Evolutionary conservation across 2,329 filamentous ascomycete genomes (phyloP).

Genomic region (Fusarium pseudoanthophilum): DNA sequence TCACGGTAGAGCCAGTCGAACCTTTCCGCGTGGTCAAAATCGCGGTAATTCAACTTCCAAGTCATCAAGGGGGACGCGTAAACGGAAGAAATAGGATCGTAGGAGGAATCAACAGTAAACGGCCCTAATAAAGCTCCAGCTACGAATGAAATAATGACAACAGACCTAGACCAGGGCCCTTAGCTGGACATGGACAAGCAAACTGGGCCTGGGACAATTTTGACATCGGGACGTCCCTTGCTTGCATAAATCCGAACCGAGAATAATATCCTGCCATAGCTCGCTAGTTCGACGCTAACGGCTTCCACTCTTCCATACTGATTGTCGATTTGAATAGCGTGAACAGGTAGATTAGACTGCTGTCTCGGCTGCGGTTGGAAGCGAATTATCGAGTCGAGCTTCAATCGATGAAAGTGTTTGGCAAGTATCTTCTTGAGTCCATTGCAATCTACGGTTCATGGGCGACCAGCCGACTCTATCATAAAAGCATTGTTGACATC

Average conservation of each 20-base stretch:
- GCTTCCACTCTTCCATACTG: neutral
- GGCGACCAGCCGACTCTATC: neutral
- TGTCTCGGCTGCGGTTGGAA: neutral
- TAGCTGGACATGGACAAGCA: constrained; percentile 7
- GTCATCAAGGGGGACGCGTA: neutral
- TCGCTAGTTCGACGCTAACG: constrained; percentile 16
- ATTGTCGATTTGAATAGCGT: neutral
- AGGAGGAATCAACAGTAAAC: neutral
- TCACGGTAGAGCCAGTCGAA: constrained; percentile 9
- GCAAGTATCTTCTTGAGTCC: neutral
- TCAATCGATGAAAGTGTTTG: neutral
- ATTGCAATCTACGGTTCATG: neutral
- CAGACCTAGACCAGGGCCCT: neutral
- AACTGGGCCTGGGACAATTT: constrained; percentile 1
- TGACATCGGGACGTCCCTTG: constrained; percentile 25
- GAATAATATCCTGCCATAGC: constrained; percentile 1
- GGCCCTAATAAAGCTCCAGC: neutral
- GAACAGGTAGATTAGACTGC: neutral
- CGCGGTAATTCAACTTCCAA: neutral
- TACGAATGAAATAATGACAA: neutral
- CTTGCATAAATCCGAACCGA: constrained; percentile 22
- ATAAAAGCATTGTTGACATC: neutral
- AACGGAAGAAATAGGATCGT: neutral
- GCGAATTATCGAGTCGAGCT: neutral
- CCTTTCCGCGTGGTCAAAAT: constrained; percentile 5